These are phyloP conservation scores for Galerina marginata DNA, from an alignment of 768 basidiomycete genomes.

Conservation along the genomic window DNA sequence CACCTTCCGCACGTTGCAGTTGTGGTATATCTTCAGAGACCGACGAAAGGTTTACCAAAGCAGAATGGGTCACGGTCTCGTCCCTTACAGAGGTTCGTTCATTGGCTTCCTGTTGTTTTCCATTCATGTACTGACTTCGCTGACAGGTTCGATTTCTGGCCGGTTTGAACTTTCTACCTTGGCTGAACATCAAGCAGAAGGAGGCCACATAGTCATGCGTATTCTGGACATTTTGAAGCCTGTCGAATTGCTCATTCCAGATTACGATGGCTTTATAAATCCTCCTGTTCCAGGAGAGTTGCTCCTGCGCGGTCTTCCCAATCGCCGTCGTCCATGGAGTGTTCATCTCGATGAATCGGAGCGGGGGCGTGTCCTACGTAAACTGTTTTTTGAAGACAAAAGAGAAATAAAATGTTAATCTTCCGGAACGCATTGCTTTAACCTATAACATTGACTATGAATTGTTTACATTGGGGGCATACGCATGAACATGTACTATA, in stretches of 20 bases:
- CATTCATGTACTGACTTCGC: background rate
- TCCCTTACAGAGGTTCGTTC: background rate
- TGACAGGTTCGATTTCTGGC: background rate
- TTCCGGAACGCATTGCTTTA: too few species aligned
- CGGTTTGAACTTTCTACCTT: background rate
- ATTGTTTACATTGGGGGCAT: too few species aligned
- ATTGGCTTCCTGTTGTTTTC: background rate
- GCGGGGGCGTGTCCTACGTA: background rate
- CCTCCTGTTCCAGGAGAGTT: background rate
- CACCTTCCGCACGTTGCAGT: background rate
- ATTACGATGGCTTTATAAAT: background rate
- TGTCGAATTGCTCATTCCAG: background rate
- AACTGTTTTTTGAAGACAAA: background rate
- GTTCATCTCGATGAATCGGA: background rate
- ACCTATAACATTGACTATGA: too few species aligned
- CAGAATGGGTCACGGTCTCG: background rate
- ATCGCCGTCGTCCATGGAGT: background rate
- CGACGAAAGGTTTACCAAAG: background rate
- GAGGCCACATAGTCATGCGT: background rate
- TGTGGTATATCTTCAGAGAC: background rate
- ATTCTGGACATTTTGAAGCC: background rate
- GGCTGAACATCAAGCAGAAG: background rate
- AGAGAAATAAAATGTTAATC: too few species aligned
- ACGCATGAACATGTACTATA: too few species aligned
- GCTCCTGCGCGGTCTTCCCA: background rate